Conservation (phyloP, 768 basidiomycete species). For the Auriscalpium vulgare region DNA sequence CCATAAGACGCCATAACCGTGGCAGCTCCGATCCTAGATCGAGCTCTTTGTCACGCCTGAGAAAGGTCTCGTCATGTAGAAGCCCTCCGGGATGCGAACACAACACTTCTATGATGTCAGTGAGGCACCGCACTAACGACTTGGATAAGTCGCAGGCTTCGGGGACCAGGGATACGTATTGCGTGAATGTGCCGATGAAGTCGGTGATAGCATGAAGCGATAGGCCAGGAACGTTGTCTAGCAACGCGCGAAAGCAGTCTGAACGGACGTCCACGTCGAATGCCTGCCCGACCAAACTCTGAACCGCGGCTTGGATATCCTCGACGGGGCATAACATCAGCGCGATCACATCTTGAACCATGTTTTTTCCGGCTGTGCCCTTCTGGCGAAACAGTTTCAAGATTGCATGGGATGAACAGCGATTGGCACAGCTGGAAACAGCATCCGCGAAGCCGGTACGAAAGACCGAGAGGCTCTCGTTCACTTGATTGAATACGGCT, state of each 20-base stretch:
- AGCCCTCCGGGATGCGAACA: constrained; percentile 69
- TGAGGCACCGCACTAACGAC: constrained; percentile 84
- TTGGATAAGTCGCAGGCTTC: constrained; percentile 90
- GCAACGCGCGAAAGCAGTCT: constrained; percentile 78
- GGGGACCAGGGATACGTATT: constrained; percentile 52
- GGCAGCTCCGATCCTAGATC: constrained; percentile 50
- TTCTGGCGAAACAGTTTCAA: constrained; percentile 47
- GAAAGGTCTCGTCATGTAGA: constrained; percentile 46
- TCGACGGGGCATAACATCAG: constrained; percentile 81
- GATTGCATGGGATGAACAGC: constrained; percentile 42
- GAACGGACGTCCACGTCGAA: constrained; percentile 85
- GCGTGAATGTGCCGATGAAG: constrained; percentile 60
- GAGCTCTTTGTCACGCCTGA: constrained; percentile 34
- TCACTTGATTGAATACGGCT: constrained; percentile 45
- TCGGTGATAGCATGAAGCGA: constrained; percentile 63
- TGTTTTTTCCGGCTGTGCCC: constrained; percentile 20
- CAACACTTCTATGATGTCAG: constrained; percentile 85
- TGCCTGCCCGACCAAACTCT: constrained; percentile 74
- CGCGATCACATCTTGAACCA: constrained; percentile 51
- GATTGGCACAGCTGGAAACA: constrained; percentile 60
- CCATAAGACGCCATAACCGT: constrained; percentile 79
- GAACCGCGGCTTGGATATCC: constrained; percentile 64
- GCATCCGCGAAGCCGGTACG: constrained; percentile 55
- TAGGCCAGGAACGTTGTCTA: constrained; percentile 56
- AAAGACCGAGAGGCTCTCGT: constrained; percentile 48